These are phyloP conservation scores for Phaeodactylum tricornutum DNA, from an alignment of 108 stramenopile genomes.

Conservation along the genomic window DNA sequence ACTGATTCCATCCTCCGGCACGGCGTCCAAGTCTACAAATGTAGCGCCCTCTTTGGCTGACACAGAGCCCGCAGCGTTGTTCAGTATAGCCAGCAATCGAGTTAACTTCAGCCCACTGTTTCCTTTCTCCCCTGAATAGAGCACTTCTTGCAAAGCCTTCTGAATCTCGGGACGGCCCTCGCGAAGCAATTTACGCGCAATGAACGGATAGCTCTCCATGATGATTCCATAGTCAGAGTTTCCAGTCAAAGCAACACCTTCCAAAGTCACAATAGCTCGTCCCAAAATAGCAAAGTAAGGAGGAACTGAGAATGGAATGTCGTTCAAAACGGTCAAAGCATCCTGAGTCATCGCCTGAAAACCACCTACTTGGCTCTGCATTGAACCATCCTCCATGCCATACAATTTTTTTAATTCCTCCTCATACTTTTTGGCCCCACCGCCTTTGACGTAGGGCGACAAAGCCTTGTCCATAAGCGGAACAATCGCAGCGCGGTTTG, in stretches of 20 bases:
- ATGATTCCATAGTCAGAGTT: slow-evolving; percentile 81
- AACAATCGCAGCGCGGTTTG: slow-evolving; percentile 66
- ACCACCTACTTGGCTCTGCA: slow-evolving; percentile 66
- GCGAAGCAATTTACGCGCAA: slow-evolving; percentile 72
- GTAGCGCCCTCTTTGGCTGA: slow-evolving; percentile 59
- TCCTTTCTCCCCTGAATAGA: slow-evolving; percentile 46
- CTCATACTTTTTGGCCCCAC: slow-evolving; percentile 86
- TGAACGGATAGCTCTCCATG: slow-evolving; percentile 84
- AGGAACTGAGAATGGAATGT: slow-evolving; percentile 83
- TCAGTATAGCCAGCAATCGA: slow-evolving; percentile 66
- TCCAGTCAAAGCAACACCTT: slow-evolving; percentile 82
- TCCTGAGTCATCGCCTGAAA: slow-evolving; percentile 79
- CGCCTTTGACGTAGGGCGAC: slow-evolving; percentile 84
- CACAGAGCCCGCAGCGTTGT: slow-evolving; percentile 71
- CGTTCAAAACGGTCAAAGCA: slow-evolving; percentile 82
- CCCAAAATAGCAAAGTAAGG: slow-evolving; percentile 76
- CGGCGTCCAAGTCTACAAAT: slow-evolving; percentile 80
- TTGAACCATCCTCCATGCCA: slow-evolving; percentile 67
- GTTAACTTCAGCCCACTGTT: slow-evolving; percentile 50
- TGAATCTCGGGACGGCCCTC: slow-evolving; percentile 76
- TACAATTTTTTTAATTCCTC: slow-evolving; percentile 67
- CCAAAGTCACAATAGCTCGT: slow-evolving; percentile 84
- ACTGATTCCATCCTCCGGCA: slow-evolving; percentile 67
- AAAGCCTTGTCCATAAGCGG: slow-evolving; percentile 90
- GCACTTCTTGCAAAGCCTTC: slow-evolving; percentile 70